phyloP scores from a whole-genome alignment of 371 early-diverging fungal species.

The Mycotypha africana region DNA sequence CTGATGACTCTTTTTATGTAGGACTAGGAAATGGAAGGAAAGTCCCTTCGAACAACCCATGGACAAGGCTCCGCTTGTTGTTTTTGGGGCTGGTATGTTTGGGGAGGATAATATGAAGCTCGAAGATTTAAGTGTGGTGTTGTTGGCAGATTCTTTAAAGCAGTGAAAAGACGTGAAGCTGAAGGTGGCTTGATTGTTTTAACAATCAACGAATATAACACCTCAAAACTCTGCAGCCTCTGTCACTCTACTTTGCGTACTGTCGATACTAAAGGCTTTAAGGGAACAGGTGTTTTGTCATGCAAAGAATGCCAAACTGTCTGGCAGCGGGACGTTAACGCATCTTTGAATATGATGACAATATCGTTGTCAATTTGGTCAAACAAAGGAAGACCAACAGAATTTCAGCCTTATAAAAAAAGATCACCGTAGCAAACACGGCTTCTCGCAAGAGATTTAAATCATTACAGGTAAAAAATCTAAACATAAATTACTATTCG shows the following conservation, averaged over 20 bases:
- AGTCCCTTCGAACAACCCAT: neutral
- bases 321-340: conserved; percentile 11
- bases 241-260: neutral
- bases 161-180: conserved; percentile 3
- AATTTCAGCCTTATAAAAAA: neutral
- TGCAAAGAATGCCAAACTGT: conserved; percentile 6
- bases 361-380: conserved; percentile 2
- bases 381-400: neutral
- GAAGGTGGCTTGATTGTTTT: neutral
- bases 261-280: neutral
- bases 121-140: conserved; percentile 1
- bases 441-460: neutral
- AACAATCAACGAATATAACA: conserved; percentile 4
- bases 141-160: neutral
- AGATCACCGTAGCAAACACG: conserved; percentile 5
- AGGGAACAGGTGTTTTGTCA: conserved; percentile 2
- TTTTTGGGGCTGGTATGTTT: conserved; percentile 2
- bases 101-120: conserved; percentile 2
- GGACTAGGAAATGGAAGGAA: neutral
- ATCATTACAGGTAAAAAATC: conserved; percentile 4
- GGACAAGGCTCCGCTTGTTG: neutral
- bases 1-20: neutral
- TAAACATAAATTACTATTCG: neutral
- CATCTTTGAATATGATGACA: conserved; percentile 11
- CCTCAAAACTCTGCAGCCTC: conserved; percentile 3